Evolutionary conservation across 2,329 filamentous ascomycete species (phyloP).

Genomic region (Arthrobotrys sinensis): DNA sequence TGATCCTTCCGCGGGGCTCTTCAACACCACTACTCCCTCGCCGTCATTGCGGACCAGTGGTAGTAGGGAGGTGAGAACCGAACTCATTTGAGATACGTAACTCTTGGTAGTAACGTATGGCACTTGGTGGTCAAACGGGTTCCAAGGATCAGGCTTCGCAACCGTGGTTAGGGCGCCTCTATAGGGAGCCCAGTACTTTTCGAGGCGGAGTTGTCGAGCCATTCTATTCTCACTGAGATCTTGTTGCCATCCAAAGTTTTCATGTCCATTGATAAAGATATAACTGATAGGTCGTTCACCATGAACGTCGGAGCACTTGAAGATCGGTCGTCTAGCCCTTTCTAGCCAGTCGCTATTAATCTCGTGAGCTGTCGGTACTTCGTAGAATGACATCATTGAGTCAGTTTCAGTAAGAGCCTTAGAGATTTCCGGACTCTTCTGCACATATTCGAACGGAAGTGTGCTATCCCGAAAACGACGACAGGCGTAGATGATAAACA

Average conservation of each 20-base stretch:
- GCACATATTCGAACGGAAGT: not conserved
- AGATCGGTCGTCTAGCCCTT: not conserved
- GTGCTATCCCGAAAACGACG: slow-evolving; percentile 29
- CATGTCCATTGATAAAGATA: slow-evolving; percentile 49
- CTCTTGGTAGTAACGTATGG: not conserved
- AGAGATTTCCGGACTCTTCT: not conserved
- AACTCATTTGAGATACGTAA: slow-evolving; percentile 23
- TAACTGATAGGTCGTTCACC: slow-evolving; percentile 51
- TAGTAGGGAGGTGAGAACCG: not conserved
- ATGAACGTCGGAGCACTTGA: not conserved
- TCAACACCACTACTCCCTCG: slow-evolving; percentile 44
- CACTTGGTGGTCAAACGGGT: slow-evolving; percentile 19
- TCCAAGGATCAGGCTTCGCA: not conserved
- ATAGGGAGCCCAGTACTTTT: slow-evolving; percentile 52
- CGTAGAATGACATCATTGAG: not conserved
- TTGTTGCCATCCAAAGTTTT: slow-evolving; percentile 10
- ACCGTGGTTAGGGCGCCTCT: slow-evolving; percentile 10
- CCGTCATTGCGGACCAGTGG: slow-evolving; percentile 45
- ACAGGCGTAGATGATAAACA: slow-evolving; percentile 32
- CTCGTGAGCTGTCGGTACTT: not conserved
- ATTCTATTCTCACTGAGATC: not conserved
- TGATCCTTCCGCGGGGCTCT: not conserved
- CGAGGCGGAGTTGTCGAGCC: not conserved
- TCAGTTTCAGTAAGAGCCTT: slow-evolving; percentile 1
- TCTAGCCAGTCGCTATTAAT: not conserved